A percentile compares a stretch with the other conserved stretches of the same genome.
These are phyloP conservation scores for Suillus hirtellus DNA, from an alignment of 768 basidiomycete genomes.

Conservation along the genomic window DNA sequence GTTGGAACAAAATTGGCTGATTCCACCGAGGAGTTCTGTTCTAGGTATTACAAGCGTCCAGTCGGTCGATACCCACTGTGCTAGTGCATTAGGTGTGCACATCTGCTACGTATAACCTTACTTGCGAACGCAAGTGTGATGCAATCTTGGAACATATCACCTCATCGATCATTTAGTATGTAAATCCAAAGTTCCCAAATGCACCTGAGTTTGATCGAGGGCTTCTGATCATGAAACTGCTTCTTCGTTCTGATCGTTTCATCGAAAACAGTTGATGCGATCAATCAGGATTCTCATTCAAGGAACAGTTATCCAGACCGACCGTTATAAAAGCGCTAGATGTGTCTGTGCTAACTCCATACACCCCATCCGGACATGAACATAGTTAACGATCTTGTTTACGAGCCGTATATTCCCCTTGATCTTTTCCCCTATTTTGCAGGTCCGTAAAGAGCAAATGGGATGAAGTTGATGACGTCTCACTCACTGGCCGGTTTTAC, in stretches of 20 bases:
- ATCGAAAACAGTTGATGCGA: neutral
- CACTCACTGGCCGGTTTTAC: neutral
- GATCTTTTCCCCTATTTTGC: accelerated
- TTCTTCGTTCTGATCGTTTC: neutral
- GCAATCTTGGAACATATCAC: neutral
- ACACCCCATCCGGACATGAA: neutral
- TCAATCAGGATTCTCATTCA: neutral
- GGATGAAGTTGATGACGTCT: neutral
- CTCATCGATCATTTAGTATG: too few relatives aligned
- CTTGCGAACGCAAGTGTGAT: neutral
- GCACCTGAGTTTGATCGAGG: neutral
- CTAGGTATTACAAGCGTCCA: too few relatives aligned
- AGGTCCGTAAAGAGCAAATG: neutral
- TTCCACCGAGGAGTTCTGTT: too few relatives aligned
- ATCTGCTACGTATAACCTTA: neutral
- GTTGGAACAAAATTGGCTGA: neutral
- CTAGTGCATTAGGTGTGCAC: neutral
- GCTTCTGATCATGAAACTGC: neutral
- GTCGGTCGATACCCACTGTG: neutral
- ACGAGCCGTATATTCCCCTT: accelerated
- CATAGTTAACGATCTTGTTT: neutral
- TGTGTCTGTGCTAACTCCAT: neutral
- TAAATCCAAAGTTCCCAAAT: neutral
- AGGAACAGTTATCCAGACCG: neutral
- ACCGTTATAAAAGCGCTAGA: neutral